A percentile compares a stretch with the other conserved stretches of the same genome.
Conservation (phyloP, 129 eudicot genomes). For the Dittrichia graveolens region DNA sequence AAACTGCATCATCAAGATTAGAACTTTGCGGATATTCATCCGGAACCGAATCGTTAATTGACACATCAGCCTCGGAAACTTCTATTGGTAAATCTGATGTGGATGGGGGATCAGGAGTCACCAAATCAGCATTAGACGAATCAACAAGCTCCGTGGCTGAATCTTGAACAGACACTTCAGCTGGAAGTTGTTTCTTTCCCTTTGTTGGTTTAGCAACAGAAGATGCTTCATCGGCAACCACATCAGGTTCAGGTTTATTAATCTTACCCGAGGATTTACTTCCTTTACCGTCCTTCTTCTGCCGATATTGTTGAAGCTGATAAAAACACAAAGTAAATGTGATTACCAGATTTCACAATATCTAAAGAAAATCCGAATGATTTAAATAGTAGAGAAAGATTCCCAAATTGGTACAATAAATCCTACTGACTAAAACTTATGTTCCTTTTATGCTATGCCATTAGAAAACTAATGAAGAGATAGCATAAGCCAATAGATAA, state of each 20-base stretch:
- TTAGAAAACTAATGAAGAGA: slow-evolving; percentile 1
- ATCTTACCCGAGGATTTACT: slow-evolving; percentile 64
- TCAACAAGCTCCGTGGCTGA: background rate
- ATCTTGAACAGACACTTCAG: slow-evolving; percentile 36
- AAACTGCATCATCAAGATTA: slow-evolving; percentile 27
- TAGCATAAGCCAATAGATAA: slow-evolving; percentile 11
- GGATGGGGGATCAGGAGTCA: slow-evolving; percentile 34
- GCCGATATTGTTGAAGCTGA: slow-evolving; percentile 94
- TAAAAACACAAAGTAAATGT: slow-evolving; percentile 22
- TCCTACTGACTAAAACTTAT: background rate
- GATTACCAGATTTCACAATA: slow-evolving; percentile 8
- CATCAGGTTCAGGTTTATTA: slow-evolving; percentile 55
- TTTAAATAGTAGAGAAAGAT: background rate
- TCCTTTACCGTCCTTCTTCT: slow-evolving; percentile 91
- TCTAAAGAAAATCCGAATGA: background rate
- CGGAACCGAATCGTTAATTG: slow-evolving; percentile 26
- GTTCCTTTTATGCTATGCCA: slow-evolving; percentile 2
- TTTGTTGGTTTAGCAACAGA: slow-evolving; percentile 31
- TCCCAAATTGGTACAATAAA: background rate
- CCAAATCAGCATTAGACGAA: slow-evolving; percentile 28
- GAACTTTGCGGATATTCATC: slow-evolving; percentile 22
- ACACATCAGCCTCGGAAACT: slow-evolving; percentile 40
- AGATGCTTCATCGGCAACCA: slow-evolving; percentile 41
- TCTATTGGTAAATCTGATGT: slow-evolving; percentile 34
- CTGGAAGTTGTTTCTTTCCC: slow-evolving; percentile 39